Conservation (phyloP, 2,329 filamentous ascomycete species). For the Talaromyces sp. region DNA sequence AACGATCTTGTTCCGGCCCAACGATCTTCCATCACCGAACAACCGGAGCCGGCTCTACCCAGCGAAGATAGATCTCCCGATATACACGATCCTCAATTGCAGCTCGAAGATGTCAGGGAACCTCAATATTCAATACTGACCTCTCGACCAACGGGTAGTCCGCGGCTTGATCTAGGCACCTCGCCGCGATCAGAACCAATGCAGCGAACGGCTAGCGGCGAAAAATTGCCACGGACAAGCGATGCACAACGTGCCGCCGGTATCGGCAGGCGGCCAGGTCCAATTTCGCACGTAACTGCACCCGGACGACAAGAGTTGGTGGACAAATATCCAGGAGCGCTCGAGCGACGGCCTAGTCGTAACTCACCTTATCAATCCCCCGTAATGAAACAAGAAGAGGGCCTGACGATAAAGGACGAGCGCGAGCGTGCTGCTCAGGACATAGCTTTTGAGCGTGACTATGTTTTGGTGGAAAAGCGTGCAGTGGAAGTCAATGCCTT, state of each 20-base stretch:
- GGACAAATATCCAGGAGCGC: constrained; percentile 27
- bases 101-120: constrained; percentile 23
- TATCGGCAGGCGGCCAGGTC: constrained; percentile 32
- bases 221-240: constrained; percentile 27
- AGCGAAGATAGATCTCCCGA: constrained; percentile 15
- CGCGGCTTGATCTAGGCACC: constrained; percentile 25
- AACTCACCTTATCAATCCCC: constrained; percentile 31
- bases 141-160: constrained; percentile 39
- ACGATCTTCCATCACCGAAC: constrained; percentile 20
- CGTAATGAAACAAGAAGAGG: constrained; percentile 40
- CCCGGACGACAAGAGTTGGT: constrained; percentile 40
- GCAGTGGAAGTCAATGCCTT: constrained; percentile 96
- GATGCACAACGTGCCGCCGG: constrained; percentile 27
- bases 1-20: constrained; percentile 60
- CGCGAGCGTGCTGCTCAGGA: constrained; percentile 74
- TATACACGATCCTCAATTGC: constrained; percentile 6
- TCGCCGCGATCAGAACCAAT: constrained; percentile 28
- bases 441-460: constrained; percentile 85
- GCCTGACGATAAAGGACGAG: constrained; percentile 33
- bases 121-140: constrained; percentile 11
- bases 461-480: constrained; percentile 91
- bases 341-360: constrained; percentile 15
- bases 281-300: constrained; percentile 38
- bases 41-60: constrained; percentile 13
- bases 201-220: constrained; percentile 34